A percentile compares a stretch with the other conserved stretches of the same genome.
Conservation (phyloP, 176 grass and related monocot genomes). For the Oryza nivara region DNA sequence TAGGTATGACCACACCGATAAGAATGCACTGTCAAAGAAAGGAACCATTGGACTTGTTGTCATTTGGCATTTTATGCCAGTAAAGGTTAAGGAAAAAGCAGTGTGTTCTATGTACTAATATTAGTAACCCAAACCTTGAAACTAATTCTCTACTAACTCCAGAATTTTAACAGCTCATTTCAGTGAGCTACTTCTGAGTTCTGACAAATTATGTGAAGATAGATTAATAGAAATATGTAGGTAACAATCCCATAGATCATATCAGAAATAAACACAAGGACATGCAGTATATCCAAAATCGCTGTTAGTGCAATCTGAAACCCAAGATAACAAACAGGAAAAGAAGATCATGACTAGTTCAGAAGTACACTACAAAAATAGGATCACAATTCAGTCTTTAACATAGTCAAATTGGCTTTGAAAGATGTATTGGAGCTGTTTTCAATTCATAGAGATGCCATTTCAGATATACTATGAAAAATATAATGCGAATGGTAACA, state of each 20-base stretch:
- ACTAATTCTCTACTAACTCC: too few species aligned
- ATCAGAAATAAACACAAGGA: background rate
- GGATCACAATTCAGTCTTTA: background rate
- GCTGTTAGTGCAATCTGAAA: background rate
- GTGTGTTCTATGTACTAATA: too few species aligned
- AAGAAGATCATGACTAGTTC: background rate
- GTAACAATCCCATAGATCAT: background rate
- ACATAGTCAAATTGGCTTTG: background rate
- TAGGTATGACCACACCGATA: too few species aligned
- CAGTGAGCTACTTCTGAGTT: background rate
- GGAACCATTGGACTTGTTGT: too few species aligned
- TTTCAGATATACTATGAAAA: background rate
- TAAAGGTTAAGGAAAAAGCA: too few species aligned
- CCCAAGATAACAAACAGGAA: background rate
- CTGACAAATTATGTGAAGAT: background rate
- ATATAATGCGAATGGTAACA: background rate
- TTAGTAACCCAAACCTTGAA: too few species aligned
- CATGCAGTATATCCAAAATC: background rate
- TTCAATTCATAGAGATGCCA: background rate
- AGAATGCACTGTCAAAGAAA: too few species aligned
- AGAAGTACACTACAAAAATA: background rate
- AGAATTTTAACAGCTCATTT: background rate
- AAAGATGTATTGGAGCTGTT: background rate
- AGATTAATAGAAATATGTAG: background rate
- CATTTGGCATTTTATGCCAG: too few species aligned